Evolutionary conservation across 148 eudicot genomes (phyloP).

Genomic region (Diospyros kaki): DNA sequence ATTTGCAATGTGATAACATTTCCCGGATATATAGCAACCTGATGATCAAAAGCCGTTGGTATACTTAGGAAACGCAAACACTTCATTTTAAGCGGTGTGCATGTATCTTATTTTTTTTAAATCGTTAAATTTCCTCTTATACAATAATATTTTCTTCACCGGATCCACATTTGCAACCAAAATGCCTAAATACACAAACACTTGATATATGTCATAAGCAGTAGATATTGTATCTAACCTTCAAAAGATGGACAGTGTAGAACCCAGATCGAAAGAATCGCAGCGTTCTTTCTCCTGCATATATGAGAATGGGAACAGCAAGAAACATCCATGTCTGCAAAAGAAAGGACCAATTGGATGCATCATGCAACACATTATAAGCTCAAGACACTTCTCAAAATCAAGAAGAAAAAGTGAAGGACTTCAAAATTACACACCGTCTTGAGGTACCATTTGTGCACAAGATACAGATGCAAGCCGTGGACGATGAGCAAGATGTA

Average conservation of each 20-base stretch:
- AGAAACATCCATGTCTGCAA: slow-evolving; percentile 95
- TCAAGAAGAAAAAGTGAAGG: not conserved
- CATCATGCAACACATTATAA: too few species aligned
- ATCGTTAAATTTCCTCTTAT: too few species aligned
- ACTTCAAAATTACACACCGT: slow-evolving; percentile 30
- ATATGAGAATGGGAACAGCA: slow-evolving; percentile 79
- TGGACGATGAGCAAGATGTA: slow-evolving; percentile 54
- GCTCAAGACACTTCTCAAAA: not conserved
- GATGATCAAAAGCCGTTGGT: slow-evolving; percentile 12
- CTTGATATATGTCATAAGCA: not conserved
- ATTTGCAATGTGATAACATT: slow-evolving; percentile 85
- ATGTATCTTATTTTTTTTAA: too few species aligned
- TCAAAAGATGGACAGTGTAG: slow-evolving; percentile 57
- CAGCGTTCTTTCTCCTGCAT: slow-evolving; percentile 91
- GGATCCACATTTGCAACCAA: not conserved
- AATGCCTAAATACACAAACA: not conserved
- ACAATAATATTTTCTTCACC: not conserved
- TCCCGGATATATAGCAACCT: slow-evolving; percentile 91
- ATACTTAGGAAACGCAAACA: not conserved
- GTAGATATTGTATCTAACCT: slow-evolving; percentile 40
- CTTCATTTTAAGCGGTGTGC: not conserved
- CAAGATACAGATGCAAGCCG: slow-evolving; percentile 45
- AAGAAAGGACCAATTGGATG: not conserved
- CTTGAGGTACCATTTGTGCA: slow-evolving; percentile 49
- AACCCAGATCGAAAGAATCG: slow-evolving; percentile 81